Evolutionary conservation across 1,284 basidiomycete genomes (phyloP).

Genomic region (Rugiboletus extremiorientalis): DNA sequence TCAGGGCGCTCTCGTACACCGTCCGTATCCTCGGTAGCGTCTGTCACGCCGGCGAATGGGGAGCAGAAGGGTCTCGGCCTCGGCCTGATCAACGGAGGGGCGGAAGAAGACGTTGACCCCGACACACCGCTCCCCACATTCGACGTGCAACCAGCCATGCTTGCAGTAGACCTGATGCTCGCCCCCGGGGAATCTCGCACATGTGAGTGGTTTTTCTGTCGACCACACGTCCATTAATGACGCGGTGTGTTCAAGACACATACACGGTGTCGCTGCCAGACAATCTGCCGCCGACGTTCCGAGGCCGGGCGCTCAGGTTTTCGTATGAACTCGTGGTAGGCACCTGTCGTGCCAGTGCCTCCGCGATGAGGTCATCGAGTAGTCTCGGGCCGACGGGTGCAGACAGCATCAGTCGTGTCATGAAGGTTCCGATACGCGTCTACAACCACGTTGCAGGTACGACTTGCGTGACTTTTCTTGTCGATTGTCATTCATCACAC

Average conservation of each 20-base stretch:
- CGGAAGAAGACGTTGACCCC: conserved; percentile 52
- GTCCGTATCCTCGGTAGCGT: conserved; percentile 14
- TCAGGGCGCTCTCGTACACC: conserved; percentile 21
- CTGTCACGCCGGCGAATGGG: conserved; percentile 2
- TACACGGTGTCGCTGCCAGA: conserved; percentile 77
- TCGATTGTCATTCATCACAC: not conserved
- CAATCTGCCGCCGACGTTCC: conserved; percentile 87
- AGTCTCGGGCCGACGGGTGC: conserved; percentile 38
- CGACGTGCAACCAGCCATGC: conserved; percentile 78
- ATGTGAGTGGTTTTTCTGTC: conserved; percentile 52
- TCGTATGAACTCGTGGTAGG: conserved; percentile 89
- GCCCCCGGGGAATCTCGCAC: conserved; percentile 78
- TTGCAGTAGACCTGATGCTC: conserved; percentile 79
- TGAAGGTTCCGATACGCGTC: conserved; percentile 86
- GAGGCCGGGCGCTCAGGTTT: conserved; percentile 81
- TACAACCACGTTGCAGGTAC: conserved; percentile 82
- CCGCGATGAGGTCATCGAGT: conserved; percentile 23
- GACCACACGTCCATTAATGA: not conserved
- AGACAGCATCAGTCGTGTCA: conserved; percentile 69
- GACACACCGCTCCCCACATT: conserved; percentile 78
- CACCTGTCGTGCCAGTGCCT: conserved; percentile 64
- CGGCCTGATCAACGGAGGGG: conserved; percentile 19
- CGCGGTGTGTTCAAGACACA: conserved; percentile 51
- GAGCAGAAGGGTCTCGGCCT: conserved; percentile 22
- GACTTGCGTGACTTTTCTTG: conserved; percentile 22